phyloP scores from a whole-genome alignment of 2,329 filamentous ascomycete species.

The Clarireedia homoeocarpa region DNA sequence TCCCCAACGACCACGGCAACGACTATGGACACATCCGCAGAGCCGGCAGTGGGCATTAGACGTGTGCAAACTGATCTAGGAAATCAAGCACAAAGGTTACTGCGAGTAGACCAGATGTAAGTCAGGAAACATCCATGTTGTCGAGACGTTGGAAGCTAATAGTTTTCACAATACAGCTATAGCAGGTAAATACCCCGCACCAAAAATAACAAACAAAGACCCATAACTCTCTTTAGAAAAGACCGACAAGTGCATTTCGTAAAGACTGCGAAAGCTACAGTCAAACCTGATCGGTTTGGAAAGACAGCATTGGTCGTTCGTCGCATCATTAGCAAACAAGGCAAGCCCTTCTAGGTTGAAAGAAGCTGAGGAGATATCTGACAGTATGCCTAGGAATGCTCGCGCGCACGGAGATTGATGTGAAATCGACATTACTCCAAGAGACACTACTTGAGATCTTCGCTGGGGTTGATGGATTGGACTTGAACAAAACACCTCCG shows the following conservation, averaged over 20 bases:
- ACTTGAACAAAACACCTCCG: not conserved
- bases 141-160: not conserved
- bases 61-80: not conserved
- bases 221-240: not conserved
- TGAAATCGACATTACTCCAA: not conserved
- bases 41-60: not conserved
- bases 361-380: not conserved
- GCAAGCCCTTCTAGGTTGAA: not conserved
- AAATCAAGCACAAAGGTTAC: not conserved
- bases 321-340: slow-evolving; percentile 1
- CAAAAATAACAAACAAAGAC: not conserved
- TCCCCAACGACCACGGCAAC: not conserved
- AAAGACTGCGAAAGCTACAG: not conserved
- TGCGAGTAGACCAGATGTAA: slow-evolving; percentile 5
- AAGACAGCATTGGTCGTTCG: slow-evolving; percentile 3
- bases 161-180: not conserved
- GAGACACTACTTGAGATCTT: slow-evolving; percentile 1
- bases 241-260: slow-evolving; percentile 2
- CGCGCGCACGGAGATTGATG: not conserved
- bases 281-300: slow-evolving; percentile 2
- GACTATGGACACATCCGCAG: not conserved
- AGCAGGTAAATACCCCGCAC: not conserved
- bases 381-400: not conserved
- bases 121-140: not conserved
- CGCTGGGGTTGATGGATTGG: not conserved